phyloP scores from a whole-genome alignment of 108 stramenopile species.

The Licmophora abbreviata region DNA sequence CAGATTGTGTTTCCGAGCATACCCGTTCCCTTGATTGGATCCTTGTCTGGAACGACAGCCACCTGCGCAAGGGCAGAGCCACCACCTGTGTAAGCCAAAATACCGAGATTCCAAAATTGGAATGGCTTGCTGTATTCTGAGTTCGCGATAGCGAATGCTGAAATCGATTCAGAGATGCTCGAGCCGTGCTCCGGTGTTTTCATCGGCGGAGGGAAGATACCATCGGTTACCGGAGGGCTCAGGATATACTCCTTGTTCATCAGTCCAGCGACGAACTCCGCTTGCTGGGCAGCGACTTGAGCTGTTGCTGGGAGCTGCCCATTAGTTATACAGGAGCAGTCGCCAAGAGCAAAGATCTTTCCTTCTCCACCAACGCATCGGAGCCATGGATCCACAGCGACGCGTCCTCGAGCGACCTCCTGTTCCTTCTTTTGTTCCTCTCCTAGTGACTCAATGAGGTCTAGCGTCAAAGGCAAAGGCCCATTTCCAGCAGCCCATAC shows the following conservation, averaged over 20 bases:
- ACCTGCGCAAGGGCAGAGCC: constrained; percentile 79
- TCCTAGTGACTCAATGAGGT: constrained; percentile 54
- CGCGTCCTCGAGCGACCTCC: constrained; percentile 66
- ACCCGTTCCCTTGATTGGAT: constrained; percentile 62
- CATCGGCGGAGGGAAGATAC: constrained; percentile 41
- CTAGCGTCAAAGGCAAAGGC: constrained; percentile 71
- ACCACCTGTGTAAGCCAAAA: constrained; percentile 89
- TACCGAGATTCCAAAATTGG: constrained; percentile 92
- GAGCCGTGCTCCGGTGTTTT: constrained; percentile 11
- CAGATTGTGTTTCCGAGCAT: constrained; percentile 71
- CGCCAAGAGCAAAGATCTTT: constrained; percentile 81
- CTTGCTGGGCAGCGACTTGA: constrained; percentile 92
- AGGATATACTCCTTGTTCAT: constrained; percentile 72
- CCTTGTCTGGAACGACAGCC: constrained; percentile 49
- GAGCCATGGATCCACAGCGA: constrained; percentile 88
- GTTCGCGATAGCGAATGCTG: constrained; percentile 38
- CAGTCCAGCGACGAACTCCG: constrained; percentile 77
- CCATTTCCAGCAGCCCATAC: constrained; percentile 98
- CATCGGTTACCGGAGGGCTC: constrained; percentile 29
- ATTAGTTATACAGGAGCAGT: constrained; percentile 70
- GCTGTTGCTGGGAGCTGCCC: constrained; percentile 80
- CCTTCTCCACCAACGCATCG: constrained; percentile 78
- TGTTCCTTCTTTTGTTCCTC: constrained; percentile 54
- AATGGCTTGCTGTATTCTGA: constrained; percentile 83
- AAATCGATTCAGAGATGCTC: constrained; percentile 53